Evolutionary conservation across 1,139 yeast genomes (phyloP).

Genomic region (Pneumocystis jirovecii): DNA sequence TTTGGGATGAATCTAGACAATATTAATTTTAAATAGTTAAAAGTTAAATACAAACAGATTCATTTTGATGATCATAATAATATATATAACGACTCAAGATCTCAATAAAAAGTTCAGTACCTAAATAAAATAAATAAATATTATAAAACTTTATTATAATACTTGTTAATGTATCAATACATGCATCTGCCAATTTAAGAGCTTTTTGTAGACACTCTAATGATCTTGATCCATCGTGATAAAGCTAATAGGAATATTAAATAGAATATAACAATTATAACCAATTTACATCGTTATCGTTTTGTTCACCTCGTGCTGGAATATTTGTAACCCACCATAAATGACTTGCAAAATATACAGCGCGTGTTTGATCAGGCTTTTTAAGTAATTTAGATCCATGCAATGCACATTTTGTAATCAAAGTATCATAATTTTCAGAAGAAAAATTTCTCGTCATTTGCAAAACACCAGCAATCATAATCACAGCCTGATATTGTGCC

Average conservation of each 20-base stretch:
- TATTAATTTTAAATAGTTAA: not conserved
- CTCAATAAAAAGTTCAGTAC: slow-evolving; percentile 61
- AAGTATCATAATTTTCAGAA: slow-evolving; percentile 55
- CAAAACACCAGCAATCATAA: slow-evolving; percentile 47
- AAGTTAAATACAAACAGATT: slow-evolving; percentile 40
- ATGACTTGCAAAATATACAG: slow-evolving; percentile 77
- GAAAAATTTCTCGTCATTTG: slow-evolving; percentile 44
- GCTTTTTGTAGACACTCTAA: slow-evolving; percentile 62
- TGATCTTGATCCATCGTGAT: slow-evolving; percentile 45
- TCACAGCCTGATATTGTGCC: slow-evolving; percentile 40
- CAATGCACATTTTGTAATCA: slow-evolving; percentile 72
- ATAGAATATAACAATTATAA: slow-evolving; percentile 13
- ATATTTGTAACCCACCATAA: slow-evolving; percentile 64
- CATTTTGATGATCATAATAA: slow-evolving; percentile 71
- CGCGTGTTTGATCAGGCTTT: slow-evolving; percentile 88
- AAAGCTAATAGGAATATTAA: slow-evolving; percentile 19
- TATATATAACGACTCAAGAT: slow-evolving; percentile 73
- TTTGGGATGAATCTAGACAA: not conserved
- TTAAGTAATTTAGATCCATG: slow-evolving; percentile 79
- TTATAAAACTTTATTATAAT: slow-evolving; percentile 20
- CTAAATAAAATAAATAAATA: not conserved
- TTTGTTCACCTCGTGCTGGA: slow-evolving; percentile 2
- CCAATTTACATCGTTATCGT: not conserved
- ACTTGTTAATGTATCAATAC: slow-evolving; percentile 70
- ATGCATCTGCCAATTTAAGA: slow-evolving; percentile 78